phyloP scores from a whole-genome alignment of 192 early-diverging fungal genomes.

The Jimgerdemannia flammicorona region DNA sequence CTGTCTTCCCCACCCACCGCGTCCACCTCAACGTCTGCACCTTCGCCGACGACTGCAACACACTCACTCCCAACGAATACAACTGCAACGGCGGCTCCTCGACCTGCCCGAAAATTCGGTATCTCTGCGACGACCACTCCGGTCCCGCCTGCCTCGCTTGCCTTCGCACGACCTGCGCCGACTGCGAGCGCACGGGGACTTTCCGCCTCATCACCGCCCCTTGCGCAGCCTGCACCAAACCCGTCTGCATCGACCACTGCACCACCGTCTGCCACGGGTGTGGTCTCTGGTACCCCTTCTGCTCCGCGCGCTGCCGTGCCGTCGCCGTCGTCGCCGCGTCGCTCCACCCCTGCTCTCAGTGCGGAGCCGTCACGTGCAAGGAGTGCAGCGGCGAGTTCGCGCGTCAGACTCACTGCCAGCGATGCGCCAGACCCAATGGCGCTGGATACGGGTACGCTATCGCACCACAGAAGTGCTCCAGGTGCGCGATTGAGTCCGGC shows the following conservation, averaged over 20 bases:
- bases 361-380: background rate
- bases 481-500: background rate
- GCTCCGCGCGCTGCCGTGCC: background rate
- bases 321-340: no score
- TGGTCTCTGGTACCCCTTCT: background rate
- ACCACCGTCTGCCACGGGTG: background rate
- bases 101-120: background rate
- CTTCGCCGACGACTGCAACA: background rate
- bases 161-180: background rate
- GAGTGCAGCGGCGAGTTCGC: background rate
- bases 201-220: background rate
- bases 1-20: background rate
- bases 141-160: background rate
- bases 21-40: background rate
- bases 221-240: background rate
- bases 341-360: no score
- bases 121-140: background rate
- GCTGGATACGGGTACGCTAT: background rate
- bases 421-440: background rate
- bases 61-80: background rate
- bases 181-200: background rate
- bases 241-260: background rate
- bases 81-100: background rate
- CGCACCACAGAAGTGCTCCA: background rate
- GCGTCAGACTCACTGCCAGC: background rate